Evolutionary conservation across 1,139 yeast species (phyloP), one percentile per base, ranked within the genome.

Genomic region (Magnusiomyces ingens): DNA sequence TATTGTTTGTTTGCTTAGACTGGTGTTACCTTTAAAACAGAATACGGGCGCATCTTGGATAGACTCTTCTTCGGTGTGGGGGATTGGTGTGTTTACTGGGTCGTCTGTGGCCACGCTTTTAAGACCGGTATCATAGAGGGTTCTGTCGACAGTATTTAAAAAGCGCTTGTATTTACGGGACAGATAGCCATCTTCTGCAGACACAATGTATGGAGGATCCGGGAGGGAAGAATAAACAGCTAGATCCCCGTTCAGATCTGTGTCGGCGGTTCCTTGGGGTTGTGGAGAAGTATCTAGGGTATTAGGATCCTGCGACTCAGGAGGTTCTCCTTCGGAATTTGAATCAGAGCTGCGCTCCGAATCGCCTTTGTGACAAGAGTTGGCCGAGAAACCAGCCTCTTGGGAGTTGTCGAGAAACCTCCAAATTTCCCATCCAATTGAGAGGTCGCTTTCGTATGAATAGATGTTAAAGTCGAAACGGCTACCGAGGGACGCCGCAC

Each of bases 401-500:
- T 45, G 52, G 48, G 52, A 5, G 8, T 26, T 26, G 8, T 26
- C 32, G 32, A 26, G 32, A 50, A 35, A 58, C 21, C 72, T 80
- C 83, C 93, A 89, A 29, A 93, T 67, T 64, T 93, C 97, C 62
- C 87, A 82, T 1, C 99, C 99, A 38, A 94, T 69, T 0, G 94
- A 82, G 54, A 93, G 70, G 64, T 93, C 89, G 53, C 96, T 87
- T 56, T 88, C 87, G 63, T 93, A 91, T 0, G 98, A 91, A 66
- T 88, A 93, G 52, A 89, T 74, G 65, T 94, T 94, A 67, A 93
- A 93, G 64, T 89, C 96, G 65, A 90, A 90, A 54, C 86, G 78
- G 3, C 96, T 86, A 51, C 93, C 82, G 58, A 93, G 84, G 0
- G 95, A 85, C 0, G 95, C 79, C 13, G 83, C 80, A 0, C 81